Percentiles rank a stretch among this genome's conserved stretches.
Evolutionary conservation across 2,329 filamentous ascomycete genomes (phyloP).

Genomic region (Phialemonium atrogriseum): DNA sequence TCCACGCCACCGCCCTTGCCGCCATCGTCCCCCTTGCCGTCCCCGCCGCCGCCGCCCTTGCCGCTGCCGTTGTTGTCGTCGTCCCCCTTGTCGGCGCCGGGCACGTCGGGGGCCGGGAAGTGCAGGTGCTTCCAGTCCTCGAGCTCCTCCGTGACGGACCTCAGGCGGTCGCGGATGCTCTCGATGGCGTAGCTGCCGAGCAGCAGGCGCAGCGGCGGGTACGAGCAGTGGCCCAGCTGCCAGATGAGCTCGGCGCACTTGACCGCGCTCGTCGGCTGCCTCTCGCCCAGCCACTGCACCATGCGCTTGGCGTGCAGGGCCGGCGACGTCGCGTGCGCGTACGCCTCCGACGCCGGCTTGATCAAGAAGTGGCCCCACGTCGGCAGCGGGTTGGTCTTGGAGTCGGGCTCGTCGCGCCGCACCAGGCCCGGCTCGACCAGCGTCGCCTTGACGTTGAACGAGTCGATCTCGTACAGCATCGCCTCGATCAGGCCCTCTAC

Average conservation of each 20-base stretch:
- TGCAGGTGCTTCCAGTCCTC: conserved; percentile 89
- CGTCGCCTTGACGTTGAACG: conserved; percentile 87
- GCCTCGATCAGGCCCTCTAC: conserved; percentile 93
- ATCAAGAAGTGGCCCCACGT: conserved; percentile 90
- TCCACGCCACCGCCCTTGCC: conserved; percentile 8
- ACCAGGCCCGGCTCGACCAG: conserved; percentile 88
- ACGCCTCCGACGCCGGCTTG: conserved; percentile 75
- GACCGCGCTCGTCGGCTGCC: conserved; percentile 85
- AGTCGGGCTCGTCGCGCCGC: conserved; percentile 70
- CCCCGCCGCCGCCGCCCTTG: too few relatives aligned
- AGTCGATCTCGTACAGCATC: conserved; percentile 90
- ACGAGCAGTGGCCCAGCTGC: conserved; percentile 92
- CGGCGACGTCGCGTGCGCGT: conserved; percentile 68
- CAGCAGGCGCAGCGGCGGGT: conserved; percentile 78
- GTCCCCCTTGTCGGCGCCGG: conserved; percentile 17
- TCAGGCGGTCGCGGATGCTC: conserved; percentile 81
- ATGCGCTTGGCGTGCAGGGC: conserved; percentile 84
- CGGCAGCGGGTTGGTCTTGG: conserved; percentile 49
- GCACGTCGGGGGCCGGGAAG: conserved; percentile 43
- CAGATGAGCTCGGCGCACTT: conserved; percentile 91
- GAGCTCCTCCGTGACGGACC: conserved; percentile 88
- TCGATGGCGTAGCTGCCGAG: conserved; percentile 92
- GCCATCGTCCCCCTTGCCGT: too few relatives aligned
- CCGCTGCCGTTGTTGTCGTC: conserved; percentile 11
- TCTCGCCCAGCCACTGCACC: conserved; percentile 88